Conservation (phyloP, 1,284 basidiomycete genomes). For the Ustilago tritici region DNA sequence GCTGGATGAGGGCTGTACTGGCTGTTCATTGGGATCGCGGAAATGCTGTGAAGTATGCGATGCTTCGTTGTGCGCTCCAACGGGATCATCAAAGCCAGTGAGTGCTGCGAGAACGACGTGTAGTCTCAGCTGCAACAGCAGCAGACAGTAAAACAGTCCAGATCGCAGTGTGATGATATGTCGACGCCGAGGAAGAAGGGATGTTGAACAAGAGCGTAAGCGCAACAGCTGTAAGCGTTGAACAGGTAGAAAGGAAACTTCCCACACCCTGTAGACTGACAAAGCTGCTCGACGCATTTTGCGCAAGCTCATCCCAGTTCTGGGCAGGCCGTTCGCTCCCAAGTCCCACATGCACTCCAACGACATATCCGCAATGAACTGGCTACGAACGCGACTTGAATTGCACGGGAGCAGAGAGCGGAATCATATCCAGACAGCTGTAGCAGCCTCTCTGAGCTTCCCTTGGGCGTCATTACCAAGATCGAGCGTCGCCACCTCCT, state of each 20-base stretch:
- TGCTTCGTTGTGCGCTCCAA: neutral
- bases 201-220: neutral
- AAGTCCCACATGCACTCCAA: too few relatives aligned
- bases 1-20: neutral
- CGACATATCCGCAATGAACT: neutral
- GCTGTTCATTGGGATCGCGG: neutral
- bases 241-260: neutral
- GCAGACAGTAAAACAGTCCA: neutral
- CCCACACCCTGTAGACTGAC: too few relatives aligned
- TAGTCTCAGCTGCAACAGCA: neutral
- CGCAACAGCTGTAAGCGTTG: neutral
- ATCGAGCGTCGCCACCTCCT: slow-evolving; percentile 60
- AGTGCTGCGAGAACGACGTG: neutral
- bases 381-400: neutral
- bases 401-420: neutral
- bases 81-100: neutral
- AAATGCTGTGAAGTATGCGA: neutral
- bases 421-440: slow-evolving; percentile 49
- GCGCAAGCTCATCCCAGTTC: too few relatives aligned
- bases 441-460: slow-evolving; percentile 44
- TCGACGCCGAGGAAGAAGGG: neutral
- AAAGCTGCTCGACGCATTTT: too few relatives aligned
- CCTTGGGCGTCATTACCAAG: slow-evolving; percentile 39
- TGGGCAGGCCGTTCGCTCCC: too few relatives aligned
- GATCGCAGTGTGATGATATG: neutral